These are phyloP conservation scores for Lyophyllum semitale DNA, from an alignment of 768 basidiomycete species.

Conservation along the genomic window DNA sequence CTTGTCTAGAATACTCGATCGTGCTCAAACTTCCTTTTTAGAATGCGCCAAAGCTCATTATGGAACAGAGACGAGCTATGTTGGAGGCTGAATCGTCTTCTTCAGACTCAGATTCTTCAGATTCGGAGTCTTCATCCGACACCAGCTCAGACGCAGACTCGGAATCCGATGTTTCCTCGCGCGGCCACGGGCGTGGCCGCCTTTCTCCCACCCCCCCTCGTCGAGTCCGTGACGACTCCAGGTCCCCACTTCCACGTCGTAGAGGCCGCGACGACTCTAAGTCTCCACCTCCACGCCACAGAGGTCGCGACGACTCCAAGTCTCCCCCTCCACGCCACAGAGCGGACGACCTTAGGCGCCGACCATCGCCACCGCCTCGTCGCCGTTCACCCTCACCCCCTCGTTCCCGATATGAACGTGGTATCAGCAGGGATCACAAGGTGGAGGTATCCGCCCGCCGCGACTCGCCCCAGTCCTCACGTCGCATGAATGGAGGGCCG, in stretches of 20 bases:
- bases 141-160: constrained; percentile 22
- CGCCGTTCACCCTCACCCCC: constrained; percentile 12
- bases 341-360: constrained; percentile 12
- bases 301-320: too few species aligned
- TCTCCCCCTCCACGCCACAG: constrained; percentile 11
- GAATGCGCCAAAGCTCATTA: constrained; percentile 91
- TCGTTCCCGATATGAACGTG: constrained; percentile 1
- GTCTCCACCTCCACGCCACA: constrained; percentile 19
- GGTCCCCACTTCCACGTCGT: constrained; percentile 22
- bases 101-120: constrained; percentile 41
- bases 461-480: constrained; percentile 17
- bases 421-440: constrained; percentile 3
- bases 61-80: constrained; percentile 92
- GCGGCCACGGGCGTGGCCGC: constrained; percentile 26
- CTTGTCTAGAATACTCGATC: background rate
- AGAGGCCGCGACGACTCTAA: constrained; percentile 18
- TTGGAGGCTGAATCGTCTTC: constrained; percentile 61
- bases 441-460: constrained; percentile 15
- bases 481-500: constrained; percentile 10
- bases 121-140: constrained; percentile 36
- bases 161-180: constrained; percentile 18
- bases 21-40: constrained; percentile 29
- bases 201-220: constrained; percentile 27
- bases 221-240: constrained; percentile 14
- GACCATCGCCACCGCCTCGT: constrained; percentile 12